Base-by-base conservation (phyloP, 2,329 filamentous ascomycete species). In the Botryotinia narcissicola region DNA sequence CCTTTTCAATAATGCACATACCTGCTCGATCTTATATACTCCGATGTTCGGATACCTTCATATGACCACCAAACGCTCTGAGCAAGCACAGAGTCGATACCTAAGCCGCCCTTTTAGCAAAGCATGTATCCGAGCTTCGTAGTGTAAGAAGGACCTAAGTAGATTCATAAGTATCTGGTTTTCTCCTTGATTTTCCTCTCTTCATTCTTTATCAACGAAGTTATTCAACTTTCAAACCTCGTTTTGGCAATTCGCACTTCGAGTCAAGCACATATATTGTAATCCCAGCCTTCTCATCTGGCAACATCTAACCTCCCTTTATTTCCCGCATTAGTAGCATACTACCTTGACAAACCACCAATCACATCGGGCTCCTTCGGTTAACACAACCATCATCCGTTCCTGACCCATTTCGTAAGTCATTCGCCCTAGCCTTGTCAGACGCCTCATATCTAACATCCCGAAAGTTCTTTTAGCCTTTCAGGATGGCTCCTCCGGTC, bases 321-420 rank as follows among this genome's bases (percentile, higher is more conserved):
- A 29, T 25, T 40, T 16, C 22, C n/a, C n/a, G 29, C 20, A 48
- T 48, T 40, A 25, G 7, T 44, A 62, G 37, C 18, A 70, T 20
- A 32, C 32, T 62, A 62, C 40, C 40, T 29, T 37, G 69, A 48
- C 63, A 29, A 68, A 69, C 66, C 73, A 72, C 70, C 74, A 72
- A n/a, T 54, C 69, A 73, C 76, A 74, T 60, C 73, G 75, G 75
- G 73, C 76, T 63, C 75, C 75, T 29, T 67, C 75, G 73, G 60
- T 78, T 59, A 62, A 75, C 29, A 74, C 71, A 61, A 73, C 78
- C 44, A 37, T 76, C 59, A 70, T 77, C 48, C 59, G 64, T 40
- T 72, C 72, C 37, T 72, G 71, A 14, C 73, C 72, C 18, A 22
- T 48, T 37, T 75, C 67, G 75, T 76, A 75, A 74, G 74, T 73